Conservation (phyloP, 768 basidiomycete genomes). For the Kwoniella bestiolae region DNA sequence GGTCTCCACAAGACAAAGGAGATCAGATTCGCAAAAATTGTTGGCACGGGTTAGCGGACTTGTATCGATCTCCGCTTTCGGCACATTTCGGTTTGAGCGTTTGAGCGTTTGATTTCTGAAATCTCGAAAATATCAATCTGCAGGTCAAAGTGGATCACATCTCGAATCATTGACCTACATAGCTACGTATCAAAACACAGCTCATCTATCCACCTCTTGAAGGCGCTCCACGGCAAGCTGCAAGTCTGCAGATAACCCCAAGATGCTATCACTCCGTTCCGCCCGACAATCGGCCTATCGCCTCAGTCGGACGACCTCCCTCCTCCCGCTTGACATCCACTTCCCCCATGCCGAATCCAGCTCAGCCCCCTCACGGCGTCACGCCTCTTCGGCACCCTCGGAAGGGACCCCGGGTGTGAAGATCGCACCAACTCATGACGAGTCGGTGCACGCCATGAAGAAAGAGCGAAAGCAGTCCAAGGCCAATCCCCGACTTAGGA, state of each 20-base stretch:
- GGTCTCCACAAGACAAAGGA: neutral
- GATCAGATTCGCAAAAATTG: neutral
- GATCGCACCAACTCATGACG: neutral
- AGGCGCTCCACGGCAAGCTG: too few species aligned
- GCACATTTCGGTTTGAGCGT: constrained; percentile 3
- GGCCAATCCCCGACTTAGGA: constrained; percentile 10
- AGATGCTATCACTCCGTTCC: constrained; percentile 9
- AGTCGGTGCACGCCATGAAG: neutral
- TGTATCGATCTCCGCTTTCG: constrained; percentile 2
- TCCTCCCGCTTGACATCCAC: neutral
- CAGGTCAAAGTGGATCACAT: too few species aligned
- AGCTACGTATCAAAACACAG: too few species aligned
- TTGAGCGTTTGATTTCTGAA: neutral
- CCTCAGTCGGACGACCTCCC: neutral
- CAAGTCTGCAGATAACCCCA: too few species aligned
- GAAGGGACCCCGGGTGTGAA: neutral
- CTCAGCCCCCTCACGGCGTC: constrained; percentile 19
- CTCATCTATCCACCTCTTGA: too few species aligned
- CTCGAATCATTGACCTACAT: too few species aligned
- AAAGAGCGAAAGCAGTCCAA: neutral
- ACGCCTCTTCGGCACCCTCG: neutral
- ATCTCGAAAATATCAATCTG: neutral
- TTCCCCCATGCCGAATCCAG: constrained; percentile 27
- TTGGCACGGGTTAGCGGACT: neutral
- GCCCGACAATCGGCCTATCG: constrained; percentile 10